phyloP scores from a whole-genome alignment of 2,329 filamentous ascomycete species.

The Pseudogymnoascus sp. region DNA sequence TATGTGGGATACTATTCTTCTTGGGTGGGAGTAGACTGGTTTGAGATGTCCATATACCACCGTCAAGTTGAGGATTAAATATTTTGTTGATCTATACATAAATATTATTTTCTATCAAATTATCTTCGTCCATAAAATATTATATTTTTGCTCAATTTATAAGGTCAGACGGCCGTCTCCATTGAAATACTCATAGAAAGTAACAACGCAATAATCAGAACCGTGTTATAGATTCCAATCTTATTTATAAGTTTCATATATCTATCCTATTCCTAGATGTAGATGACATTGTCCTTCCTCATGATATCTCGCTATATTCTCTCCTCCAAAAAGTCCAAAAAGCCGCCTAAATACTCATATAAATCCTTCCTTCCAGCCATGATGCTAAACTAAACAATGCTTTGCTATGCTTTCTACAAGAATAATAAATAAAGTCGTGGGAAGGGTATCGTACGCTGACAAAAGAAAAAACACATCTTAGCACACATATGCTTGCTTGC shows the following conservation, averaged over 20 bases:
- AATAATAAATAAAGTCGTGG: constrained; percentile 2
- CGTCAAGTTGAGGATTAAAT: not conserved
- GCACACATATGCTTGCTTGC: not conserved
- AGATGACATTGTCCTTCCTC: not conserved
- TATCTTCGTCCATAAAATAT: not conserved
- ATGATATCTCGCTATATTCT: not conserved
- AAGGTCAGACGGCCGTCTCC: not conserved
- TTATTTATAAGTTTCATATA: not conserved
- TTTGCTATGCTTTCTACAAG: constrained; percentile 5
- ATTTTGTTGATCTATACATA: not conserved
- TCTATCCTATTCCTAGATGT: not conserved
- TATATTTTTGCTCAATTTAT: not conserved
- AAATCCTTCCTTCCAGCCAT: not conserved
- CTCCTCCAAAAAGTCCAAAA: not conserved
- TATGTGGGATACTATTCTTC: not conserved
- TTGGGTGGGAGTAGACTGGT: not conserved
- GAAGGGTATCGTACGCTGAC: constrained; percentile 8
- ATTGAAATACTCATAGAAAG: not conserved
- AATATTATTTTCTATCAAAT: not conserved
- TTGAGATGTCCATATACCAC: not conserved
- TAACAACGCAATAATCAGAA: not conserved
- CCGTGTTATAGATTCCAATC: not conserved
- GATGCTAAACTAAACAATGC: not conserved
- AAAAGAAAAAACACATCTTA: not conserved
- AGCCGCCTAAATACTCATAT: not conserved